phyloP scores from a whole-genome alignment of 768 basidiomycete species.

The Serpula lacrymans region DNA sequence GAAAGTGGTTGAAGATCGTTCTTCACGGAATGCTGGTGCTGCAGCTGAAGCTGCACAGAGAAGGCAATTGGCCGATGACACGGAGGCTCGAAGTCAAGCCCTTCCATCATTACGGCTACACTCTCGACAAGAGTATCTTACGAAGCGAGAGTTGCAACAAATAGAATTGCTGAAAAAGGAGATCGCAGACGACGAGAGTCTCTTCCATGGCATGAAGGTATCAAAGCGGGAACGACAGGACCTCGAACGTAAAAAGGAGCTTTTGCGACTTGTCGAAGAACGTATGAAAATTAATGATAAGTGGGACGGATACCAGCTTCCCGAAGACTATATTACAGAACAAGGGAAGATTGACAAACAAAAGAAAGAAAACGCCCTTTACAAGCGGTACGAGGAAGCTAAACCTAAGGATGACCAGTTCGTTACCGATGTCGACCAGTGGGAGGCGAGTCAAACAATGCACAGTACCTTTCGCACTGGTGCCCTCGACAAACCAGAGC shows the following conservation, averaged over 20 bases:
- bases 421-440: slow-evolving; percentile 95
- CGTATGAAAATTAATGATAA: slow-evolving; percentile 93
- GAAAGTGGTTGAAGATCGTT: slow-evolving; percentile 89
- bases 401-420: slow-evolving; percentile 92
- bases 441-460: slow-evolving; percentile 89
- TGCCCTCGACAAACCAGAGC: slow-evolving; percentile 82
- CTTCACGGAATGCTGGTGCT: slow-evolving; percentile 62
- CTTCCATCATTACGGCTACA: slow-evolving; percentile 77
- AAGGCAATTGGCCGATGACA: slow-evolving; percentile 78
- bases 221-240: slow-evolving; percentile 79
- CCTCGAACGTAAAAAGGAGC: slow-evolving; percentile 89
- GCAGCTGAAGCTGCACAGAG: slow-evolving; percentile 82
- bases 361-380: slow-evolving; percentile 89
- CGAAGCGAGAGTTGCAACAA: slow-evolving; percentile 94
- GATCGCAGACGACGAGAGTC: slow-evolving; percentile 89
- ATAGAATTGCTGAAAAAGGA: slow-evolving; percentile 90
- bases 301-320: slow-evolving; percentile 93
- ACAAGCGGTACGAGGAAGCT: slow-evolving; percentile 92
- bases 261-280: slow-evolving; percentile 89
- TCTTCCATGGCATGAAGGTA: slow-evolving; percentile 89
- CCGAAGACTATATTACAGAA: slow-evolving; percentile 97
- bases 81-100: slow-evolving; percentile 49
- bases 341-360: slow-evolving; percentile 98
- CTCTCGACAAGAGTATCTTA: slow-evolving; percentile 93
- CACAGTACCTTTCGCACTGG: slow-evolving; percentile 90